A percentile compares a stretch with the other conserved stretches of the same genome.
These are phyloP conservation scores for Saccharomycopsis malanga DNA, from an alignment of 805 yeast genomes.

Conservation along the genomic window DNA sequence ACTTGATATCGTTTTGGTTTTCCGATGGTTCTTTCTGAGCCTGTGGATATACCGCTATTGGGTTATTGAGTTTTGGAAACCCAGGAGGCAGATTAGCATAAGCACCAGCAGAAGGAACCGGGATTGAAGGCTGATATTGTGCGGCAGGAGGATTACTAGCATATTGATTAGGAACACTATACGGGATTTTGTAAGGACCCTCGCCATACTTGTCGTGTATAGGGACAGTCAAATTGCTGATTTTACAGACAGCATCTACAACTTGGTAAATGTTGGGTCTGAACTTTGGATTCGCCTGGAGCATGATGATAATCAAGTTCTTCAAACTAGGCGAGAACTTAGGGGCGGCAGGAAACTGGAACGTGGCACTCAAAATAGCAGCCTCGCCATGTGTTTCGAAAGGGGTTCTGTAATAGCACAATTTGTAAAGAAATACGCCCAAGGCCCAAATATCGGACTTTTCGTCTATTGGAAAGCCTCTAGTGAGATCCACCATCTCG, in stretches of 20 bases:
- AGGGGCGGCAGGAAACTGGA: constrained; percentile 48
- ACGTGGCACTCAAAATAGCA: constrained; percentile 53
- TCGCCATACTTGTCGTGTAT: constrained; percentile 35
- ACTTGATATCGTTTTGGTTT: constrained; percentile 6
- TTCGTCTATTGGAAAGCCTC: constrained; percentile 68
- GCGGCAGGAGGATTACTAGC: not conserved
- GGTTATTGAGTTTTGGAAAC: not conserved
- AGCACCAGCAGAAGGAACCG: no score
- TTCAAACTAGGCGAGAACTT: constrained; percentile 55
- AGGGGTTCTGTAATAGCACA: constrained; percentile 79
- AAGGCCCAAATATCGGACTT: constrained; percentile 84
- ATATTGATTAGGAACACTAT: not conserved
- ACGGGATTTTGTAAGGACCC: constrained; percentile 46
- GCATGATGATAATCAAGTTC: constrained; percentile 52
- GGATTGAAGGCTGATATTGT: not conserved
- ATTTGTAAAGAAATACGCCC: constrained; percentile 68
- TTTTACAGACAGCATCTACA: constrained; percentile 56
- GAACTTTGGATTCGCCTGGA: constrained; percentile 58
- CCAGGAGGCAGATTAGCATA: not conserved
- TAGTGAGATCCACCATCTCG: constrained; percentile 70
- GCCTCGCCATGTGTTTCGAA: constrained; percentile 57
- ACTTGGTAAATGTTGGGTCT: constrained; percentile 72
- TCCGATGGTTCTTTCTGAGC: not conserved
- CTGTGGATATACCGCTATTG: not conserved
- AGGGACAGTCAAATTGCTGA: constrained; percentile 46